A percentile compares a stretch with the other conserved stretches of the same genome.
These are phyloP conservation scores for Entomortierella chlamydospora DNA, from an alignment of 192 early-diverging fungal genomes.

Conservation along the genomic window DNA sequence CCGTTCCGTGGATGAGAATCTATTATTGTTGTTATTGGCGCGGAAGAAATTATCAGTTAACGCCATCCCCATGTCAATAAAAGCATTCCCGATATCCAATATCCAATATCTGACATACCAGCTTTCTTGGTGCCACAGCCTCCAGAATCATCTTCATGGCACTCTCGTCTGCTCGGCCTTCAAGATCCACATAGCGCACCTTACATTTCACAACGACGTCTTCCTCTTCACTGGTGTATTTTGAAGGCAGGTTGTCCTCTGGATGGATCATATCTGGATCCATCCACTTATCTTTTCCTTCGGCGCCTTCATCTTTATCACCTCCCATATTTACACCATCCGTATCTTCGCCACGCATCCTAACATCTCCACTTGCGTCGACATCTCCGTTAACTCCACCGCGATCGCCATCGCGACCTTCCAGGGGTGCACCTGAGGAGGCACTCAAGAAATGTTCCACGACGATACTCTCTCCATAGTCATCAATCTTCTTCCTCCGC, in stretches of 20 bases:
- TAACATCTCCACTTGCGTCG: slow-evolving; percentile 36
- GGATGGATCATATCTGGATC: slow-evolving; percentile 61
- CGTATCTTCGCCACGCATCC: slow-evolving; percentile 37
- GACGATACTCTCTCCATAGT: slow-evolving; percentile 91
- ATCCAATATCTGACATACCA: slow-evolving; percentile 65
- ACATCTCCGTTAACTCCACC: slow-evolving; percentile 19
- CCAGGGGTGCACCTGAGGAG: slow-evolving; percentile 19
- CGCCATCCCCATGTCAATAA: too few species aligned
- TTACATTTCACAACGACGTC: slow-evolving; percentile 76
- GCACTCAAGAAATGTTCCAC: slow-evolving; percentile 62
- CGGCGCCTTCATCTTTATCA: slow-evolving; percentile 23
- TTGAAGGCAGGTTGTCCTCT: slow-evolving; percentile 79
- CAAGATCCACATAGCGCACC: slow-evolving; percentile 89
- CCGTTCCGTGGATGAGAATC: slow-evolving; percentile 90
- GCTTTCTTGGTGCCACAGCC: slow-evolving; percentile 80
- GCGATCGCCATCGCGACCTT: slow-evolving; percentile 4
- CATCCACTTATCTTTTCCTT: slow-evolving; percentile 56
- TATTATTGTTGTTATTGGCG: slow-evolving; percentile 7
- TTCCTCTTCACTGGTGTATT: slow-evolving; percentile 74
- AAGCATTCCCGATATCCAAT: too few species aligned
- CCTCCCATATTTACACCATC: slow-evolving; percentile 19
- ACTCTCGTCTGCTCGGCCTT: slow-evolving; percentile 89
- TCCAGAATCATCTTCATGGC: slow-evolving; percentile 89
- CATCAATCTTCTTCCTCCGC: slow-evolving; percentile 85
- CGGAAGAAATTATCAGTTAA: not conserved